Evolutionary conservation across 129 eudicot genomes (phyloP).

Genomic region (Saussurea involucrata): DNA sequence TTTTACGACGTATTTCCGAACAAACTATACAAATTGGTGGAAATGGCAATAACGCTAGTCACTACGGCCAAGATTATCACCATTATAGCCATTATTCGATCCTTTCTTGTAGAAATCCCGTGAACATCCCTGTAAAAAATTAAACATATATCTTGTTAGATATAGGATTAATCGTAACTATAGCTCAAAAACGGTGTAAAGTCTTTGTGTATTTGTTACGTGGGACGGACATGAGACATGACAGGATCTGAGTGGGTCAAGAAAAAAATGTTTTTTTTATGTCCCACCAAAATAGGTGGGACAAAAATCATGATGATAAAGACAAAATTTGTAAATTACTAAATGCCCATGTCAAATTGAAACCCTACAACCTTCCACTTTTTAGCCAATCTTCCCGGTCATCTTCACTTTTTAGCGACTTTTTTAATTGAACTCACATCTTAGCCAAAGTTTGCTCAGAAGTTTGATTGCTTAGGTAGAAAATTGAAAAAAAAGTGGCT

Average conservation of each 20-base stretch:
- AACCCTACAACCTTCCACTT: neutral
- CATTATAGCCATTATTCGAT: constrained; percentile 52
- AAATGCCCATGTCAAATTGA: neutral
- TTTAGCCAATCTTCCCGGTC: too few relatives aligned
- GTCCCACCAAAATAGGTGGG: neutral
- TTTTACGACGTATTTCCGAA: constrained; percentile 11
- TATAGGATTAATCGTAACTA: neutral
- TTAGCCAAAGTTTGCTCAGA: too few relatives aligned
- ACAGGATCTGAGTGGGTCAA: neutral
- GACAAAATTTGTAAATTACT: neutral
- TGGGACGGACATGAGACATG: neutral
- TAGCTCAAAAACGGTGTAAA: neutral
- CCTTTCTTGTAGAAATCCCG: constrained; percentile 52
- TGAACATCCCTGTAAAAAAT: constrained; percentile 53
- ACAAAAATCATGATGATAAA: neutral
- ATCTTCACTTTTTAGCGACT: too few relatives aligned
- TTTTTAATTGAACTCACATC: too few relatives aligned
- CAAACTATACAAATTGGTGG: constrained; percentile 46
- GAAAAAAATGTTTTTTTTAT: too few relatives aligned
- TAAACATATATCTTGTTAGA: neutral
- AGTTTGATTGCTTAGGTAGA: too few relatives aligned
- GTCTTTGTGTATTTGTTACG: neutral
- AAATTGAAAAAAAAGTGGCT: too few relatives aligned
- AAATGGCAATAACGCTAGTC: constrained; percentile 71
- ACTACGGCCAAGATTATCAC: constrained; percentile 61